Evolutionary conservation across 139 green algal species (phyloP), one percentile per base, ranked within the genome.

Genomic region (Tetratostichococcus sp.): DNA sequence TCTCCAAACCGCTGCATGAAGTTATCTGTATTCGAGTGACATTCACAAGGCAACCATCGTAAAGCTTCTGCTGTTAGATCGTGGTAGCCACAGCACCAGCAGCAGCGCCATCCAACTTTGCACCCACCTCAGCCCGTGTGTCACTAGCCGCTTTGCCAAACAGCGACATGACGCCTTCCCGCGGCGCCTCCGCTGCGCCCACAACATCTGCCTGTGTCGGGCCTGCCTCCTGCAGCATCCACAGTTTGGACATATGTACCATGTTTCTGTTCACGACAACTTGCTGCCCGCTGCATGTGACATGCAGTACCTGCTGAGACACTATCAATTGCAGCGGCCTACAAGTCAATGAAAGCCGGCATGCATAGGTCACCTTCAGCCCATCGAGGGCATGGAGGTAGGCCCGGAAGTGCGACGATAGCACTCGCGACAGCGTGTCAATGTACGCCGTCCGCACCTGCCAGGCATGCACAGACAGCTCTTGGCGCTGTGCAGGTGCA

Each of bases 371-470:
- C 25, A 86, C 79, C 76, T 90, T 85, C 17, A 94, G 78, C 34
- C 79, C 71, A 70, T 97, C 91, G 74, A 98, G 84, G 26, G 86
- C 80, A 5, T 71, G 70, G 39, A 96, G 91, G 88, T 98, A 98
- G 34, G 86, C 89, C 28, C 84, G 78, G 80, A 98, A 97, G 79
- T 98, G 90, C 16, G 86, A 78, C 1, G 91, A 80, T 50, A 97
- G 83, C 67, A 97, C 91, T 26, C 77, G 70, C 26, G 85, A 89
- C 43, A 98, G 86, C 26, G 91, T 89, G 21, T 86, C 79, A 30
- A 95, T 80, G 77, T 99, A 97, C 30, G 91, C 84, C 8, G 35
- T 69, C 23, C 88, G 81, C 26, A 98, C 85, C 82, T 89, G 82
- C 42, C 25, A 31, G 11, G 39, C 39, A 50, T 6, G 8, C 39